These are phyloP conservation scores for Rhynchospora pubera DNA, from an alignment of 176 grass and related monocot genomes.

Conservation along the genomic window DNA sequence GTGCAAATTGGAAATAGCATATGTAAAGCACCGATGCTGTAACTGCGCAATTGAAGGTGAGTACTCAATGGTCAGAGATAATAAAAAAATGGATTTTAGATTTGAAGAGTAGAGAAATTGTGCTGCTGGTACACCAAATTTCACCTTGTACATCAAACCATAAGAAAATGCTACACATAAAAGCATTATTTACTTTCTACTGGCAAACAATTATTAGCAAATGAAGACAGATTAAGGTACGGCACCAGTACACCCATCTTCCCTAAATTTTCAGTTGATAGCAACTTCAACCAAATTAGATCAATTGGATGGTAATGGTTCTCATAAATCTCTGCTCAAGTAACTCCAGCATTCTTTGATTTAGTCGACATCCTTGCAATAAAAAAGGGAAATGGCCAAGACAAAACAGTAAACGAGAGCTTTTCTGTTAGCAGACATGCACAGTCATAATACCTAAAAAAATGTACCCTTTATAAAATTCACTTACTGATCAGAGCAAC, in stretches of 20 bases:
- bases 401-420: not conserved
- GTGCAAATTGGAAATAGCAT: conserved; percentile 68
- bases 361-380: not conserved
- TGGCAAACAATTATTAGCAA: not conserved
- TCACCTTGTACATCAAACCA: not conserved
- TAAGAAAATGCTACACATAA: not conserved
- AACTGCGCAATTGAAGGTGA: conserved; percentile 28
- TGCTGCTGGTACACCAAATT: not conserved
- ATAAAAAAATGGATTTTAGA: not conserved
- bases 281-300: not conserved
- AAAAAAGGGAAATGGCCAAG: not conserved
- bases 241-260: not conserved
- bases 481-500: conserved; percentile 50
- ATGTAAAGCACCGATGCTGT: conserved; percentile 47
- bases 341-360: not conserved
- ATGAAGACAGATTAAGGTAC: not conserved
- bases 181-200: not conserved
- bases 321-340: not conserved
- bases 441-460: not conserved
- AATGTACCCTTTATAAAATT: not conserved
- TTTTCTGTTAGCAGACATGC: not conserved
- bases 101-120: not conserved
- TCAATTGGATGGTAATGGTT: not conserved
- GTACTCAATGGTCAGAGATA: not conserved
- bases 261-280: not conserved